Evolutionary conservation across 2,329 filamentous ascomycete species (phyloP).

Genomic region (Hymenoscyphus albidus): DNA sequence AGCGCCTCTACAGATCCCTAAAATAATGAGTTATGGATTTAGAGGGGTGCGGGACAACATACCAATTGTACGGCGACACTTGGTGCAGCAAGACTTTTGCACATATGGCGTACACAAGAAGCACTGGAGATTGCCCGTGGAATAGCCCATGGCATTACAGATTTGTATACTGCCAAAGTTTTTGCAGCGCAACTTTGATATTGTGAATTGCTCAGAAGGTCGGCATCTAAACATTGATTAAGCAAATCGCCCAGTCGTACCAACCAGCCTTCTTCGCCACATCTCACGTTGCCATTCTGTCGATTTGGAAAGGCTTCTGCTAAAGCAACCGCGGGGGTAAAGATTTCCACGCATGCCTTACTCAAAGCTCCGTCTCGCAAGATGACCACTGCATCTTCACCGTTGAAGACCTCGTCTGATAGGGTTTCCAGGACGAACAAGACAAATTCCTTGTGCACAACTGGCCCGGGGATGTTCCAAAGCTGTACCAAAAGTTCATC

Average conservation of each 20-base stretch:
- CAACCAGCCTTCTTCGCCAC: constrained; percentile 83
- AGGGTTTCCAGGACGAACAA: constrained; percentile 85
- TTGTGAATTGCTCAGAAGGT: constrained; percentile 61
- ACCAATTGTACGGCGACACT: constrained; percentile 73
- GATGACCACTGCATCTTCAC: constrained; percentile 82
- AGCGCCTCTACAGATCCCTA: constrained; percentile 77
- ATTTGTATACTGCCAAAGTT: constrained; percentile 71
- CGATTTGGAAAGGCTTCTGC: constrained; percentile 72
- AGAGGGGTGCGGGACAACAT: constrained; percentile 31
- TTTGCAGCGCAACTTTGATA: constrained; percentile 70
- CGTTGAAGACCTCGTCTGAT: constrained; percentile 89
- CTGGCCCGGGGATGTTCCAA: constrained; percentile 67
- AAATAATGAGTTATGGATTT: constrained; percentile 19
- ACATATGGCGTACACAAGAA: constrained; percentile 66
- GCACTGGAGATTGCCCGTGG: constrained; percentile 74
- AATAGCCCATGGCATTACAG: constrained; percentile 82
- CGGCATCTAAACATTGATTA: constrained; percentile 64
- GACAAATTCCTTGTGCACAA: constrained; percentile 76
- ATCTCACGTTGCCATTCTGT: constrained; percentile 63
- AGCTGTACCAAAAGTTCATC: constrained; percentile 76
- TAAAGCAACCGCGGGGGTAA: constrained; percentile 74
- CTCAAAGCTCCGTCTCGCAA: constrained; percentile 80
- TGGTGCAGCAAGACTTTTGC: constrained; percentile 64
- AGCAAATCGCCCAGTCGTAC: constrained; percentile 71
- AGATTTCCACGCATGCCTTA: constrained; percentile 88